phyloP scores from a whole-genome alignment of 179 eudicot species.

The Beta macrorhiza region DNA sequence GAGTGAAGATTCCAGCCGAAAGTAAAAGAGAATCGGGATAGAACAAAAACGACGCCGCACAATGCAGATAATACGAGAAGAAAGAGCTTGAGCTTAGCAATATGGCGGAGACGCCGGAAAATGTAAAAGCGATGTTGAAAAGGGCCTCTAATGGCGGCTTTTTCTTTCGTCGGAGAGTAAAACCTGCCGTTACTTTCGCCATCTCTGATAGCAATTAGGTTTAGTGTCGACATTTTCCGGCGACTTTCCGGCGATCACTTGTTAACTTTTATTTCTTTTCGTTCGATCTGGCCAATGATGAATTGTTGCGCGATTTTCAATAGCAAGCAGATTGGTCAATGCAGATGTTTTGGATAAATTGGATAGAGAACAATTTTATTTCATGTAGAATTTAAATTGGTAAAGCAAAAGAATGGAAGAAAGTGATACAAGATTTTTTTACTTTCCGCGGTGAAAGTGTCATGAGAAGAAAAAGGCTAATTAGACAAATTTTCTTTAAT shows the following conservation, averaged over 20 bases:
- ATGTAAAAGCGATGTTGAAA: slow-evolving; percentile 41
- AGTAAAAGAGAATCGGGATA: slow-evolving; percentile 32
- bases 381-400: too few relatives aligned
- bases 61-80: slow-evolving; percentile 26
- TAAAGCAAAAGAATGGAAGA: too few relatives aligned
- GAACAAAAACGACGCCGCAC: slow-evolving; percentile 30
- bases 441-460: too few relatives aligned
- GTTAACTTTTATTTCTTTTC: background rate
- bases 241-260: slow-evolving; percentile 8
- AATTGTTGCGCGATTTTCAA: too few relatives aligned
- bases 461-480: too few relatives aligned
- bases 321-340: too few relatives aligned
- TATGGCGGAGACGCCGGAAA: slow-evolving; percentile 43
- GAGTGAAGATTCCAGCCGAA: slow-evolving; percentile 52
- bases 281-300: background rate
- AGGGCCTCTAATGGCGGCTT: slow-evolving; percentile 51
- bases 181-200: slow-evolving; percentile 39
- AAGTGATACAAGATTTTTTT: too few relatives aligned
- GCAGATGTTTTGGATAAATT: too few relatives aligned
- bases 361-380: too few relatives aligned
- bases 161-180: slow-evolving; percentile 71
- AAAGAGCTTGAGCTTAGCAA: slow-evolving; percentile 42
- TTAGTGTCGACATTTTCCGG: slow-evolving; percentile 41
- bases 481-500: too few relatives aligned
- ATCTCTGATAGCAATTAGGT: slow-evolving; percentile 54